Conservation (phyloP, 176 grass and related monocot genomes). For the Triticum urartu region DNA sequence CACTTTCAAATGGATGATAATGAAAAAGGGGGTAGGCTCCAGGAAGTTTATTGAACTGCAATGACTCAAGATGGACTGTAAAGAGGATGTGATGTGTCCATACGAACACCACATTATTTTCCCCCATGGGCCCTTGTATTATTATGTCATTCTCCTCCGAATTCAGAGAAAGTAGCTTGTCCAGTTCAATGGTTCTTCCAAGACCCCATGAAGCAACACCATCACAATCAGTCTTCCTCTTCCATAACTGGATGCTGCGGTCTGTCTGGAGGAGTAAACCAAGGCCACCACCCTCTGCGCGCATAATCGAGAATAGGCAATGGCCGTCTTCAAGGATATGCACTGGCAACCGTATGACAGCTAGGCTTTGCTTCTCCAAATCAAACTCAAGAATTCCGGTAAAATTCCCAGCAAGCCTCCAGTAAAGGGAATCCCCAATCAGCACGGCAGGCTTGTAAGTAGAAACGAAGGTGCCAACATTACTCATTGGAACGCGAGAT, state of each 20-base stretch:
- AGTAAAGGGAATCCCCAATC: constrained; percentile 13
- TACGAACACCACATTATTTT: neutral
- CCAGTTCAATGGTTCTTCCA: neutral
- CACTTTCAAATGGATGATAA: neutral
- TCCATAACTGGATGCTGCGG: neutral
- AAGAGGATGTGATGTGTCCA: neutral
- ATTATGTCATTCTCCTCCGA: neutral
- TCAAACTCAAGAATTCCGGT: neutral
- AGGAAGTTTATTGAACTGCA: neutral
- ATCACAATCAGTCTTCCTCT: neutral
- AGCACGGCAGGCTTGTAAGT: neutral
- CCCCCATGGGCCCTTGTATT: neutral
- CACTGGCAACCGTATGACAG: neutral
- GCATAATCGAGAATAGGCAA: neutral
- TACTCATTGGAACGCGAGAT: neutral
- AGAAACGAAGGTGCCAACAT: neutral
- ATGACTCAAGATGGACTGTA: neutral
- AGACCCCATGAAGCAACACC: neutral
- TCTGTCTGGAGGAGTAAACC: neutral
- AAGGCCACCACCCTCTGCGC: neutral
- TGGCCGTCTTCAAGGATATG: neutral
- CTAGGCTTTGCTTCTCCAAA: neutral
- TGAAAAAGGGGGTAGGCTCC: no score
- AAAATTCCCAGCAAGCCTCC: neutral
- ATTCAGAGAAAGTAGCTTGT: neutral